Percentiles rank a stretch among this genome's conserved stretches.
phyloP scores from a whole-genome alignment of 148 eudicot genomes.

The Selenicereus undatus region DNA sequence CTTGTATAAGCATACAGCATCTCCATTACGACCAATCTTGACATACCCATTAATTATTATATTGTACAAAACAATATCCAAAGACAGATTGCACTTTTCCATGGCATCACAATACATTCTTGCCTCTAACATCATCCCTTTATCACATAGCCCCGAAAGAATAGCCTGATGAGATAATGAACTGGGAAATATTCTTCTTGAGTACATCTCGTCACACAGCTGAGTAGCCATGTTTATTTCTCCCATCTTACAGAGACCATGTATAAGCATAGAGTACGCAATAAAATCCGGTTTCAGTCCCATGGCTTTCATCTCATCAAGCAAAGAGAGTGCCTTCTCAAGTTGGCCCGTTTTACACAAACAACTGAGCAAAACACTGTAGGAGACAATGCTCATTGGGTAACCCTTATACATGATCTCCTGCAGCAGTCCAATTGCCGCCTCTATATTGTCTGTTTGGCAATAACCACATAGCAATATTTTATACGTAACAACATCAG shows the following conservation, averaged over 20 bases:
- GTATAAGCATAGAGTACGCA: slow-evolving; percentile 59
- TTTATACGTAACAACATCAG: slow-evolving; percentile 44
- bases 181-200: slow-evolving; percentile 45
- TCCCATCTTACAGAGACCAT: slow-evolving; percentile 68
- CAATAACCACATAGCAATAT: slow-evolving; percentile 69
- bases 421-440: slow-evolving; percentile 45
- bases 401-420: slow-evolving; percentile 61
- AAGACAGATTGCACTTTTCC: slow-evolving; percentile 30
- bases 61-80: slow-evolving; percentile 59
- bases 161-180: slow-evolving; percentile 41
- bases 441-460: slow-evolving; percentile 48
- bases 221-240: slow-evolving; percentile 48
- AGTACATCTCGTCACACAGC: slow-evolving; percentile 47
- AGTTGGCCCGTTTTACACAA: slow-evolving; percentile 58
- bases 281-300: slow-evolving; percentile 56
- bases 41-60: slow-evolving; percentile 74
- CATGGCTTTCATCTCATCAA: slow-evolving; percentile 47
- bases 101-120: slow-evolving; percentile 54
- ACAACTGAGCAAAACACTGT: slow-evolving; percentile 52
- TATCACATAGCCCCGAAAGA: slow-evolving; percentile 49
- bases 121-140: slow-evolving; percentile 51
- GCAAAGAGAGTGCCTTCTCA: slow-evolving; percentile 47
- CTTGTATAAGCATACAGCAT: slow-evolving; percentile 52
- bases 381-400: slow-evolving; percentile 41
- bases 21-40: slow-evolving; percentile 46